A percentile compares a stretch with the other conserved stretches of the same genome.
phyloP scores from a whole-genome alignment of 2,329 filamentous ascomycete species.

The Setomelanomma holmii region DNA sequence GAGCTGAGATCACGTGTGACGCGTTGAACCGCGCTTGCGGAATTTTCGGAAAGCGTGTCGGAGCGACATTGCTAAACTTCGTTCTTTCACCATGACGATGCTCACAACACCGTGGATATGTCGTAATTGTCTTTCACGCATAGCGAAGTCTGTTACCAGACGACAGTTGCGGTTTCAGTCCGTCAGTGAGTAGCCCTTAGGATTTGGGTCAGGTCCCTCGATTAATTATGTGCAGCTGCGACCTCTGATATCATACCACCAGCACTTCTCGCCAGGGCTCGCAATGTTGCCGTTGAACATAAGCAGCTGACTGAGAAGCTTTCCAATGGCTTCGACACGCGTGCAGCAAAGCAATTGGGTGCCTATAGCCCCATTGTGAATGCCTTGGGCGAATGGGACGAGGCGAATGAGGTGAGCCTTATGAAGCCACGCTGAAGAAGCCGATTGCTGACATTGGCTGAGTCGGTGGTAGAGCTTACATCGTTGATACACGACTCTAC shows the following conservation, averaged over 20 bases:
- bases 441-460: conserved; percentile 19
- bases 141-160: conserved; percentile 42
- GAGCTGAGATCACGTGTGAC: conserved; percentile 32
- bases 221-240: conserved; percentile 17
- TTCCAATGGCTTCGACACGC: conserved; percentile 62
- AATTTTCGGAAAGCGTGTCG: conserved; percentile 33
- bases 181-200: conserved; percentile 22
- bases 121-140: conserved; percentile 54
- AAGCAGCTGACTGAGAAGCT: conserved; percentile 60
- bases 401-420: conserved; percentile 60
- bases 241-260: conserved; percentile 55
- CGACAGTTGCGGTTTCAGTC: conserved; percentile 37
- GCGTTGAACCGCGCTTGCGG: conserved; percentile 23
- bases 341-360: conserved; percentile 64
- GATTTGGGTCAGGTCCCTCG: background rate
- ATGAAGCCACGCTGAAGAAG: background rate
- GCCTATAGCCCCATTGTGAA: conserved; percentile 61
- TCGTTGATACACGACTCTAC: conserved; percentile 74
- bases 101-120: conserved; percentile 54
- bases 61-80: conserved; percentile 9
- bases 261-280: conserved; percentile 63
- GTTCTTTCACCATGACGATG: conserved; percentile 41
- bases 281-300: conserved; percentile 63
- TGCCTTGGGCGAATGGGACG: conserved; percentile 64
- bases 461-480: conserved; percentile 72